Evolutionary conservation across 257 asterid species (phyloP).

Genomic region (Ilex aquifolium): DNA sequence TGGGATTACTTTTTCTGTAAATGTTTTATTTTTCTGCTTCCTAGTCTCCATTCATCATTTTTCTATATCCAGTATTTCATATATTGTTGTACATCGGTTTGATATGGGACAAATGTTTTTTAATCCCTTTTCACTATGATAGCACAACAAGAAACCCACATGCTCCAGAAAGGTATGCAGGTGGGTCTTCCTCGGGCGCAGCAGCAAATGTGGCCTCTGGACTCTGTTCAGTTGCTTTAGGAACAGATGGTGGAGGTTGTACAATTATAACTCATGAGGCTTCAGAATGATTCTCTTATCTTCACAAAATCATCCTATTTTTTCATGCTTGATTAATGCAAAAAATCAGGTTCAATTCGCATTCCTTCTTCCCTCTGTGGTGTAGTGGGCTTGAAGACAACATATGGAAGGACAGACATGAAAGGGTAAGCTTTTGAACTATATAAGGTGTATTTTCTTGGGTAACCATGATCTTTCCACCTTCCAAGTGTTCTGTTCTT

Average conservation of each 20-base stretch:
- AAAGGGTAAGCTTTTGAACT: conserved; percentile 50
- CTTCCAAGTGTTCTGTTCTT: no score
- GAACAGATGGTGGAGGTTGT: conserved; percentile 99
- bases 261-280: conserved; percentile 11
- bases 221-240: conserved; percentile 91
- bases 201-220: conserved; percentile 98
- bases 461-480: no score
- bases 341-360: conserved; percentile 80
- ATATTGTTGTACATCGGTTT: no score
- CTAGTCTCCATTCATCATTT: neutral
- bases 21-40: no score
- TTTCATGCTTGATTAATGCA: conserved; percentile 14
- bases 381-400: conserved; percentile 87
- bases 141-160: conserved; percentile 98
- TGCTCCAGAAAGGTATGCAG: conserved; percentile 90
- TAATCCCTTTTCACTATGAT: conserved; percentile 10
- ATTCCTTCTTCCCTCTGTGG: conserved; percentile 98
- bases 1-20: no score
- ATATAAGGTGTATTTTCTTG: neutral
- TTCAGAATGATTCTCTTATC: conserved; percentile 13
- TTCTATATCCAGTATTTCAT: no score
- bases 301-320: conserved; percentile 12
- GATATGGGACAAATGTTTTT: no score
- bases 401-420: conserved; percentile 85
- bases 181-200: conserved; percentile 99